These are phyloP conservation scores for Penicillium maclennaniae DNA, from an alignment of 495 filamentous ascomycete species.

Conservation along the genomic window DNA sequence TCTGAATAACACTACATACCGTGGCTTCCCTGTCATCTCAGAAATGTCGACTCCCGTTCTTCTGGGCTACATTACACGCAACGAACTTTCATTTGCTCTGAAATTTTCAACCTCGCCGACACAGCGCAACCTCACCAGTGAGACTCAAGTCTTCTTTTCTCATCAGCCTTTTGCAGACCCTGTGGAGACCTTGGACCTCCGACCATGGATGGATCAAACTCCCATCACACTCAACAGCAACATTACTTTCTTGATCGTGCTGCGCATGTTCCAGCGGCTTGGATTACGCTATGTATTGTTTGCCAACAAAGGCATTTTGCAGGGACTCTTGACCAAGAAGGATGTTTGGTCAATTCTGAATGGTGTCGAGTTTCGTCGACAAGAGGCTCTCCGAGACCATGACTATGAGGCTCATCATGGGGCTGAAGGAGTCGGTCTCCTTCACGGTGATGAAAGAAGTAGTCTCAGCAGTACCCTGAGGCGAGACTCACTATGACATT, in stretches of 20 bases:
- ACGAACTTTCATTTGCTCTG: conserved; percentile 80
- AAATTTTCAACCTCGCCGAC: conserved; percentile 38
- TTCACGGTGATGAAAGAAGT: conserved; percentile 41
- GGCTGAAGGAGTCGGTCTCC: conserved; percentile 50
- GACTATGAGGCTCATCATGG: conserved; percentile 36
- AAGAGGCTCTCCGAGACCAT: conserved; percentile 30
- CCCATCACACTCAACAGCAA: conserved; percentile 82
- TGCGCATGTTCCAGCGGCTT: conserved; percentile 89
- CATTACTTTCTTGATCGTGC: conserved; percentile 71
- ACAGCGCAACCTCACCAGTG: conserved; percentile 56
- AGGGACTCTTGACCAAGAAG: conserved; percentile 93
- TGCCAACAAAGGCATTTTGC: conserved; percentile 70
- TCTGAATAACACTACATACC: conserved; percentile 69
- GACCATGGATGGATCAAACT: conserved; percentile 98
- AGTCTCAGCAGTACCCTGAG: conserved; percentile 36
- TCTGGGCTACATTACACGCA: conserved; percentile 89
- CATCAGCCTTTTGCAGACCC: conserved; percentile 80
- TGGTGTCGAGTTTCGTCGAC: conserved; percentile 61
- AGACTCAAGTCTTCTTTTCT: conserved; percentile 78
- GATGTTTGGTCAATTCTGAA: conserved; percentile 95
- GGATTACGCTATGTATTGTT: conserved; percentile 90
- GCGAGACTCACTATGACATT: conserved; percentile 31
- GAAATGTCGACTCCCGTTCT: conserved; percentile 65
- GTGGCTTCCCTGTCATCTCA: conserved; percentile 88
- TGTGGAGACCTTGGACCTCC: conserved; percentile 72